Conservation (phyloP, 345 rosid genomes). For the Salix udensis region DNA sequence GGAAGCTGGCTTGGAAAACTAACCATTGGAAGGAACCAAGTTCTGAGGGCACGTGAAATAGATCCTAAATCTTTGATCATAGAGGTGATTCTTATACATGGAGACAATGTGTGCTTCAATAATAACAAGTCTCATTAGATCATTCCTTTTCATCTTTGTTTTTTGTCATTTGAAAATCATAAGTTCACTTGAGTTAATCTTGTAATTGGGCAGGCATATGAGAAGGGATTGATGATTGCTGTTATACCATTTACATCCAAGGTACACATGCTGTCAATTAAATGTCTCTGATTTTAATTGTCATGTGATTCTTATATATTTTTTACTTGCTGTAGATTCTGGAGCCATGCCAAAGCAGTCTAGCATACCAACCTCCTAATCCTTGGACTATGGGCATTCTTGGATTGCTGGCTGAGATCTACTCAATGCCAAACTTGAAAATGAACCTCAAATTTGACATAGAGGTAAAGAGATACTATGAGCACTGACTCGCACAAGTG, state of each 20-base stretch:
- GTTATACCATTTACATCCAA: conserved; percentile 98
- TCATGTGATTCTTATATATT: conserved; percentile 3
- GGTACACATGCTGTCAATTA: conserved; percentile 35
- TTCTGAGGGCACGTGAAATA: conserved; percentile 87
- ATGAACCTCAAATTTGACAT: conserved; percentile 98
- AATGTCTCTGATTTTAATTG: conserved; percentile 8
- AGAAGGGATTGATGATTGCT: conserved; percentile 98
- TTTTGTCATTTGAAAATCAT: neutral
- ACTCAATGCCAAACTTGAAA: conserved; percentile 93
- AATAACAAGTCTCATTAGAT: neutral
- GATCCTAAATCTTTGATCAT: conserved; percentile 97
- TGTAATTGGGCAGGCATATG: conserved; percentile 66
- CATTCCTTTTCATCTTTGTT: neutral
- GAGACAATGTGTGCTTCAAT: neutral
- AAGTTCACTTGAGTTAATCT: conserved; percentile 1
- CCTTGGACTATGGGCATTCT: conserved; percentile 99
- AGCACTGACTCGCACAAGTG: neutral
- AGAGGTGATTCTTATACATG: conserved; percentile 47
- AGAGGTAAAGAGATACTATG: conserved; percentile 49
- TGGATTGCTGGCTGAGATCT: conserved; percentile 85
- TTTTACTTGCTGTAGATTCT: conserved; percentile 48
- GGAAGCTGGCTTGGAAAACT: conserved; percentile 99
- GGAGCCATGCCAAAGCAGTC: conserved; percentile 93
- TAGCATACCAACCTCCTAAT: conserved; percentile 95
- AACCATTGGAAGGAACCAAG: conserved; percentile 94